These are phyloP conservation scores for Wakefieldia striispora DNA, from an alignment of 768 basidiomycete species.

Conservation along the genomic window DNA sequence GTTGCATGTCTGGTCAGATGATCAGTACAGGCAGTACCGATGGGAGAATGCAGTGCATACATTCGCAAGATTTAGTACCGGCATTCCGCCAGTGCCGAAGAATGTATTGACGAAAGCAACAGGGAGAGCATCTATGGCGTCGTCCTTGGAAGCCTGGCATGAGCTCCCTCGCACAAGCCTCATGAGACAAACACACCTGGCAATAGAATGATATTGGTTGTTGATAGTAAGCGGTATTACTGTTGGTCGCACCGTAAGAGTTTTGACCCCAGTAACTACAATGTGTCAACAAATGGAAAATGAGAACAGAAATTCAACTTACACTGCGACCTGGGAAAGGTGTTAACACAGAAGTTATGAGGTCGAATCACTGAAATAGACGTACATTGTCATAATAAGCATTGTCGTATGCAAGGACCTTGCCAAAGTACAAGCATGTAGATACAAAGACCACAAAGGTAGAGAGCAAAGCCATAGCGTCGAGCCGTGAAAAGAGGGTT, in stretches of 20 bases:
- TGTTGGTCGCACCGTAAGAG: constrained; percentile 61
- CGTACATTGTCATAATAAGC: constrained; percentile 62
- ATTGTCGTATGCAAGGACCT: constrained; percentile 49
- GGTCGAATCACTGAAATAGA: constrained; percentile 2
- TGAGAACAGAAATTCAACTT: constrained; percentile 16
- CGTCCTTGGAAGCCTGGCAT: constrained; percentile 42
- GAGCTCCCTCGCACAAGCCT: constrained; percentile 1
- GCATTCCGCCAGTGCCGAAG: constrained; percentile 59
- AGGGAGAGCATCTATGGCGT: constrained; percentile 66
- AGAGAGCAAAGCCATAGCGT: constrained; percentile 11
- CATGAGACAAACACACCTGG: constrained; percentile 37
- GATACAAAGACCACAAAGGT: constrained; percentile 1
- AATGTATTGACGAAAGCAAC: constrained; percentile 68
- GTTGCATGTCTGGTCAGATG: constrained; percentile 39
- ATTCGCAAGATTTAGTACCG: constrained; percentile 68
- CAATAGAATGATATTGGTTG: constrained; percentile 64
- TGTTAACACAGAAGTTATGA: constrained; percentile 4
- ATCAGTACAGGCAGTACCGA: neutral
- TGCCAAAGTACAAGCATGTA: constrained; percentile 9
- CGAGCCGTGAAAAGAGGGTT: neutral
- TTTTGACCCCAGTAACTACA: constrained; percentile 74
- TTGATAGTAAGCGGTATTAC: constrained; percentile 55
- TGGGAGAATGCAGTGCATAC: constrained; percentile 32
- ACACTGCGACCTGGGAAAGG: constrained; percentile 53
- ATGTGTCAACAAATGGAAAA: neutral